A percentile compares a stretch with the other conserved stretches of the same genome.
Conservation (phyloP, 148 eudicot genomes). For the Tetragonia tetragonoides region DNA sequence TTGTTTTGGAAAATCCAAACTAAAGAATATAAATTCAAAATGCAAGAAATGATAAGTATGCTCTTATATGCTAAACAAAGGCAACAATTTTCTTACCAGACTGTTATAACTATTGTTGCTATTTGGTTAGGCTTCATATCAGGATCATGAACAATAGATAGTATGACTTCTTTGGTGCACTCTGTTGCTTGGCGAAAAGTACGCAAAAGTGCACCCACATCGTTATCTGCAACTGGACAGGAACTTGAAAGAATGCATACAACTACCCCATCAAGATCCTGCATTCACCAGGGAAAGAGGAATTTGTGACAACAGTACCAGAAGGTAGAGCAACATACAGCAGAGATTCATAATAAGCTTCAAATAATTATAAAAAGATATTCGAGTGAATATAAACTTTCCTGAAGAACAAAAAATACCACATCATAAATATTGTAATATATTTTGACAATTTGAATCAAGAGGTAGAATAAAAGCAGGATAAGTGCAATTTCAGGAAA, state of each 20-base stretch:
- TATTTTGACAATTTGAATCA: not conserved
- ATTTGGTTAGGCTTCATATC: conserved; percentile 52
- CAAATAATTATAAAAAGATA: not conserved
- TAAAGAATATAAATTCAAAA: not conserved
- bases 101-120: conserved; percentile 52
- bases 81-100: conserved; percentile 49
- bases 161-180: conserved; percentile 53
- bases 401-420: not conserved
- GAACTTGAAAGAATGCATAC: conserved; percentile 69
- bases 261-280: conserved; percentile 64
- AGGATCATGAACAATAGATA: conserved; percentile 60
- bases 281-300: conserved; percentile 16
- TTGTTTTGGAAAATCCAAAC: not conserved
- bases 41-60: not conserved
- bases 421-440: not conserved
- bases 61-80: not conserved
- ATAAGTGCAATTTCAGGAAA: not conserved
- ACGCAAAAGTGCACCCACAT: conserved; percentile 42
- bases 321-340: not conserved
- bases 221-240: conserved; percentile 42
- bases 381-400: not conserved
- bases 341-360: not conserved
- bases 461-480: not conserved
- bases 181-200: conserved; percentile 55
- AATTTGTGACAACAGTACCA: conserved; percentile 1